Percentiles rank a stretch among this genome's conserved stretches.
Evolutionary conservation across 2,329 filamentous ascomycete species (phyloP).

Genomic region (Claviceps sorghi): DNA sequence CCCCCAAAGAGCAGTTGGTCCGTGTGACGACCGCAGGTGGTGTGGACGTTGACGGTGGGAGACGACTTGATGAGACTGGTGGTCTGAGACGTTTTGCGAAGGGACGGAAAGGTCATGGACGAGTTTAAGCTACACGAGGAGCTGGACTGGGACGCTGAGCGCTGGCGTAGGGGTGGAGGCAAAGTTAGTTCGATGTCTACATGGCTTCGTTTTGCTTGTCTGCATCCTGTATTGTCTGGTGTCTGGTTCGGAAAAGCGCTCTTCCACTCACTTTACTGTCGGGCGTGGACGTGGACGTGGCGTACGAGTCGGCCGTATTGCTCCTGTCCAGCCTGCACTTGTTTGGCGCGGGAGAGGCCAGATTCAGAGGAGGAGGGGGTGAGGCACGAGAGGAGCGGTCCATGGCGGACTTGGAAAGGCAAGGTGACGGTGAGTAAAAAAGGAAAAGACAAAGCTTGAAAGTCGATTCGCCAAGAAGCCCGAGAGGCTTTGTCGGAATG

Average conservation of each 20-base stretch:
- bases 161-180: constrained; percentile 6
- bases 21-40: constrained; percentile 40
- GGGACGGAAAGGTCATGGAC: constrained; percentile 11
- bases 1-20: constrained; percentile 39
- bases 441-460: background rate
- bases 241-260: background rate
- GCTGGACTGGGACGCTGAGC: constrained; percentile 18
- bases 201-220: background rate
- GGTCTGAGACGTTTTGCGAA: constrained; percentile 16
- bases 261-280: constrained; percentile 12
- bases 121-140: constrained; percentile 13
- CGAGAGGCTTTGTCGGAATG: background rate
- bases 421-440: background rate
- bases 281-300: constrained; percentile 9
- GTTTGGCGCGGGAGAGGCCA: constrained; percentile 5
- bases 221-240: background rate
- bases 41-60: constrained; percentile 36
- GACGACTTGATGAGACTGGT: constrained; percentile 20
- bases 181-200: constrained; percentile 9
- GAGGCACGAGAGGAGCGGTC: constrained; percentile 4
- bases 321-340: constrained; percentile 10
- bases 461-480: background rate
- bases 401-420: background rate
- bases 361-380: constrained; percentile 7
- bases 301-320: constrained; percentile 11